A percentile compares a stretch with the other conserved stretches of the same genome.
Evolutionary conservation across 208 protist genomes (phyloP).

Genomic region (Phytomonas francai): DNA sequence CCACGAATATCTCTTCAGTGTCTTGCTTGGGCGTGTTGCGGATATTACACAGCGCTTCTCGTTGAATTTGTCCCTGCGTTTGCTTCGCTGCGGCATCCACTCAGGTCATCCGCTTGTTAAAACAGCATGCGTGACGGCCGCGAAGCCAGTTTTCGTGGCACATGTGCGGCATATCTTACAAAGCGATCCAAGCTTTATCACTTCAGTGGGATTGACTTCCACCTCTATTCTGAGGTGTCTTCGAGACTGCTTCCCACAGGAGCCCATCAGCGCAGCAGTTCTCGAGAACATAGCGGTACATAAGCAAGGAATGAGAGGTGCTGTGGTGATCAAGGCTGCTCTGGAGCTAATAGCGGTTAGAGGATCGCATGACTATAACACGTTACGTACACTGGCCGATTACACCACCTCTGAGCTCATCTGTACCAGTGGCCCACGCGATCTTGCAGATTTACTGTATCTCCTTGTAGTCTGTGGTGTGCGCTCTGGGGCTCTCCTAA

Average conservation of each 20-base stretch:
- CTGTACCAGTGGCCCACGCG: slow-evolving; percentile 24
- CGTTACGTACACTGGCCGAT: slow-evolving; percentile 44
- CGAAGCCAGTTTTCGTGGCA: slow-evolving; percentile 53
- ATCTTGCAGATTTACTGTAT: slow-evolving; percentile 38
- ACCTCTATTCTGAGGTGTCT: slow-evolving; percentile 54
- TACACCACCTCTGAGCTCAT: slow-evolving; percentile 39
- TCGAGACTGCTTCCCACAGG: slow-evolving; percentile 60
- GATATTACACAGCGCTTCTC: slow-evolving; percentile 52
- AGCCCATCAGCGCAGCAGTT: slow-evolving; percentile 44
- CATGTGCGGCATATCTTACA: slow-evolving; percentile 64
- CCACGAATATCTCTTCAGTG: slow-evolving; percentile 67
- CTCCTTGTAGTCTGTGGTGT: slow-evolving; percentile 63
- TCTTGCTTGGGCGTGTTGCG: slow-evolving; percentile 56
- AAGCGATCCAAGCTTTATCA: slow-evolving; percentile 51
- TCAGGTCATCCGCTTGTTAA: slow-evolving; percentile 29
- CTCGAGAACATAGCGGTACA: slow-evolving; percentile 59
- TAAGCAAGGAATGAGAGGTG: slow-evolving; percentile 21
- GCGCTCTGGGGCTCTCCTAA: slow-evolving; percentile 41
- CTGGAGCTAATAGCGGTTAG: slow-evolving; percentile 50
- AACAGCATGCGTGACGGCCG: slow-evolving; percentile 57
- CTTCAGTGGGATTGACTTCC: slow-evolving; percentile 36
- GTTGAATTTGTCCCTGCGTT: slow-evolving; percentile 49
- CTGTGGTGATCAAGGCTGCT: slow-evolving; percentile 40
- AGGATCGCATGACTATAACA: slow-evolving; percentile 39
- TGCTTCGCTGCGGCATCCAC: slow-evolving; percentile 48